Conservation (phyloP, 2,329 filamentous ascomycete genomes). For the Mycocentrospora acerina region DNA sequence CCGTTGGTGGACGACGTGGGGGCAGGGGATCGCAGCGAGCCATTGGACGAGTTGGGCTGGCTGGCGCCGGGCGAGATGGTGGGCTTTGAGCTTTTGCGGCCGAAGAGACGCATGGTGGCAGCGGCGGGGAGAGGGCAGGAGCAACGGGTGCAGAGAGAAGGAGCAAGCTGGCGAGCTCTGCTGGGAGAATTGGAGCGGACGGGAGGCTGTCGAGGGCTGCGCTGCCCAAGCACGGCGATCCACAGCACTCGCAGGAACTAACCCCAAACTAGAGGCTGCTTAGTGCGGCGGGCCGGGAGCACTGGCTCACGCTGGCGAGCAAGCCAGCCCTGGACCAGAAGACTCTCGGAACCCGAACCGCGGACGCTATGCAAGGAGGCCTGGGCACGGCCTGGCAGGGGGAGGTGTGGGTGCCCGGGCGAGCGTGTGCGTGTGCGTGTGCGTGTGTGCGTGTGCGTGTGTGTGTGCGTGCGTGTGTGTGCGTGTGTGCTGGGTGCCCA, state of each 20-base stretch:
- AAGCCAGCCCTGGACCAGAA: no score
- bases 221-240: slow-evolving; percentile 6
- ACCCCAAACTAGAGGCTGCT: not conserved
- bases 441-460: no score
- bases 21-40: slow-evolving; percentile 54
- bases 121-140: slow-evolving; percentile 6
- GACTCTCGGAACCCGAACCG: no score
- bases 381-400: no score
- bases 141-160: slow-evolving; percentile 3
- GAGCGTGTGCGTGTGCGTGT: no score
- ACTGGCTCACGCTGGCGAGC: no score
- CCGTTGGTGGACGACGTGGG: slow-evolving; percentile 44
- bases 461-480: no score
- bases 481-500: no score
- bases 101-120: slow-evolving; percentile 55
- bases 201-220: slow-evolving; percentile 1
- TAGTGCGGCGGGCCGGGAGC: no score
- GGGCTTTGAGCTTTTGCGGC: slow-evolving; percentile 50
- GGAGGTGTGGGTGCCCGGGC: no score
- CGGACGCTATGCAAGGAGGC: no score
- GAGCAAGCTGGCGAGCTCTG: slow-evolving; percentile 4
- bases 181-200: slow-evolving; percentile 4
- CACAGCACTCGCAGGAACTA: slow-evolving; percentile 11
- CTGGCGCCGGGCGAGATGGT: slow-evolving; percentile 36
- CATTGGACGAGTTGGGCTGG: slow-evolving; percentile 49